phyloP scores from a whole-genome alignment of 805 yeast species.

The Wickerhamomyces queroliae region DNA sequence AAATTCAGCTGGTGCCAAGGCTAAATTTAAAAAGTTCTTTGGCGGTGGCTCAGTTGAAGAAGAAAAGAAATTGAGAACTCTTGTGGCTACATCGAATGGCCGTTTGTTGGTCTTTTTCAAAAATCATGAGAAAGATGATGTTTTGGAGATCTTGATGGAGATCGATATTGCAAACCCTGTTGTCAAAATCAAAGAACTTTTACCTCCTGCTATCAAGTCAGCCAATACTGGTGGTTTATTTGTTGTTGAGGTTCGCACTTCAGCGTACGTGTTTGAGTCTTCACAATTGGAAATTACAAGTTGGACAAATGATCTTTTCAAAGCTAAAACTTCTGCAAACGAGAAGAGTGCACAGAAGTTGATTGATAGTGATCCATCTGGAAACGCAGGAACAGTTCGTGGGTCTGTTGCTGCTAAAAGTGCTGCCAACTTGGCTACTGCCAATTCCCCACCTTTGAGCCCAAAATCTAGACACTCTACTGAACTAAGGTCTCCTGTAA shows the following conservation, averaged over 20 bases:
- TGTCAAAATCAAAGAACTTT: conserved; percentile 53
- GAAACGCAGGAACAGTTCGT: conserved; percentile 24
- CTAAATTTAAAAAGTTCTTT: conserved; percentile 20
- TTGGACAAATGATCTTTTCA: conserved; percentile 55
- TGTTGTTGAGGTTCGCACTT: conserved; percentile 49
- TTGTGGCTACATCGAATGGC: conserved; percentile 58
- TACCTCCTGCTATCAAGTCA: conserved; percentile 27
- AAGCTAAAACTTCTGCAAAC: conserved; percentile 39
- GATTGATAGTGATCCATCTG: conserved; percentile 24
- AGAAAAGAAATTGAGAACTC: conserved; percentile 40
- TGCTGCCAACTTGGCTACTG: conserved; percentile 29
- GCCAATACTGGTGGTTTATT: conserved; percentile 36
- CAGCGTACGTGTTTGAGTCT: conserved; percentile 53
- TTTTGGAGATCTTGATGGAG: conserved; percentile 44
- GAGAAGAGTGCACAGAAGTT: conserved; percentile 32
- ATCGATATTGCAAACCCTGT: conserved; percentile 48
- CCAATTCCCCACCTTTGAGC: conserved; percentile 8
- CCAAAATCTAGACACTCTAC: not conserved
- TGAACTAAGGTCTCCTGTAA: conserved; percentile 2
- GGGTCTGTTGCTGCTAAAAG: conserved; percentile 31
- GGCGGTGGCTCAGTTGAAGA: conserved; percentile 20
- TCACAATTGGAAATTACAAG: conserved; percentile 41
- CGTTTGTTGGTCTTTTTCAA: conserved; percentile 48
- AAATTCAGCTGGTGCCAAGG: conserved; percentile 10
- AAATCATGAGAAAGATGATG: conserved; percentile 27